phyloP scores from a whole-genome alignment of 1,284 basidiomycete species.

The Puccinia horiana region DNA sequence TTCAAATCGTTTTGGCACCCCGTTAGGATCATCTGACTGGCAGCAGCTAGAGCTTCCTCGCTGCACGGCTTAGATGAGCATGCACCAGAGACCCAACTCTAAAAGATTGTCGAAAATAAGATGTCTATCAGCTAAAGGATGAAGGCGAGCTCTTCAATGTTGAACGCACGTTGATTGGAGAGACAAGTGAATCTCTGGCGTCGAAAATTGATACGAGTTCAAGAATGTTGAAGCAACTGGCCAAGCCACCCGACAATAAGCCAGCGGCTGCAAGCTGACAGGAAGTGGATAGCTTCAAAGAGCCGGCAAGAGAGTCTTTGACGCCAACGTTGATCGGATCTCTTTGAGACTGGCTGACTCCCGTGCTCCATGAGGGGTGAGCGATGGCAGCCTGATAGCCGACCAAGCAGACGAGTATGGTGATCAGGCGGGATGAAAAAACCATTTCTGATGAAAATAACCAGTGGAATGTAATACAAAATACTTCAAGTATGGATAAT shows the following conservation, averaged over 20 bases:
- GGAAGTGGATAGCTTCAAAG: constrained; percentile 2
- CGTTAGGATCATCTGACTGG: neutral
- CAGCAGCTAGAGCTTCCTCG: neutral
- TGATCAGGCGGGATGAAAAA: neutral
- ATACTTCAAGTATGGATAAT: neutral
- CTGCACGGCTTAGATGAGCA: neutral
- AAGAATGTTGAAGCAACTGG: constrained; percentile 13
- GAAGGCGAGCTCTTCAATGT: too few species aligned
- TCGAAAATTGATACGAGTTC: constrained; percentile 18
- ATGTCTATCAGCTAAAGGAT: too few species aligned
- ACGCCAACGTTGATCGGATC: neutral
- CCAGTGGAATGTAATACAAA: neutral
- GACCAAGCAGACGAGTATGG: neutral
- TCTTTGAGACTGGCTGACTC: neutral
- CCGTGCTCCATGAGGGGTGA: constrained; percentile 1
- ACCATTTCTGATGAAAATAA: neutral
- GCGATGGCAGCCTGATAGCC: neutral
- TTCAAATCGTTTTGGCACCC: constrained; percentile 17
- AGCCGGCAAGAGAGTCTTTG: neutral
- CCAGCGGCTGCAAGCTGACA: constrained; percentile 16
- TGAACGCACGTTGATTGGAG: constrained; percentile 9
- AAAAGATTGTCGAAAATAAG: neutral
- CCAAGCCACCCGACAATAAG: neutral
- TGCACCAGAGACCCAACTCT: constrained; percentile 16
- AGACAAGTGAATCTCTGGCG: neutral